Conservation (phyloP, 129 eudicot species). For the Escallonia herrerae region DNA sequence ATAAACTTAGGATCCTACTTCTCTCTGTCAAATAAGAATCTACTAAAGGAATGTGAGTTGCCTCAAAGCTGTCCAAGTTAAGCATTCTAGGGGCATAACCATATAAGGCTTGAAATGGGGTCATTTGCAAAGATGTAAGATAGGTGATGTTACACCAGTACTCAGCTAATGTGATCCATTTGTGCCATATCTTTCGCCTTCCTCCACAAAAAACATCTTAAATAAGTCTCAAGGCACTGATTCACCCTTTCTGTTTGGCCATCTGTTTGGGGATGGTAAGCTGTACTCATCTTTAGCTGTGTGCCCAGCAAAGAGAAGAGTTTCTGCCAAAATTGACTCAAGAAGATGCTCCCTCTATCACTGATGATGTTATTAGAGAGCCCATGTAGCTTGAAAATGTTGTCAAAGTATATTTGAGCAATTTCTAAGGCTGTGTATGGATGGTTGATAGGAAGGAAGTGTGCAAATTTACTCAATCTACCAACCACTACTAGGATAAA, state of each 20-base stretch:
- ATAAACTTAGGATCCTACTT: neutral
- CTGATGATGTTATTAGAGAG: neutral
- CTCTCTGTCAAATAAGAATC: neutral
- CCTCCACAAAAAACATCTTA: neutral
- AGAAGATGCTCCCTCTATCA: neutral
- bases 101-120: neutral
- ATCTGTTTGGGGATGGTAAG: conserved; percentile 3
- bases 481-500: neutral
- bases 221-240: neutral
- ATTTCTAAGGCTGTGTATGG: neutral
- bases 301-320: neutral
- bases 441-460: neutral
- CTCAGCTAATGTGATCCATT: neutral
- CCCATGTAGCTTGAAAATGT: neutral
- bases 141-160: neutral
- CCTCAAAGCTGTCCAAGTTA: neutral
- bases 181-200: too few relatives aligned
- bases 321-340: neutral
- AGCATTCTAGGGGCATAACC: neutral
- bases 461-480: neutral
- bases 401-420: neutral
- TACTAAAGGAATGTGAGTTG: too few relatives aligned
- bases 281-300: neutral
- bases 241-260: conserved; percentile 1
- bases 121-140: neutral